Percentiles rank a stretch among this genome's conserved stretches.
phyloP scores from a whole-genome alignment of 495 filamentous ascomycete species.

The Rhypophila decipiens region DNA sequence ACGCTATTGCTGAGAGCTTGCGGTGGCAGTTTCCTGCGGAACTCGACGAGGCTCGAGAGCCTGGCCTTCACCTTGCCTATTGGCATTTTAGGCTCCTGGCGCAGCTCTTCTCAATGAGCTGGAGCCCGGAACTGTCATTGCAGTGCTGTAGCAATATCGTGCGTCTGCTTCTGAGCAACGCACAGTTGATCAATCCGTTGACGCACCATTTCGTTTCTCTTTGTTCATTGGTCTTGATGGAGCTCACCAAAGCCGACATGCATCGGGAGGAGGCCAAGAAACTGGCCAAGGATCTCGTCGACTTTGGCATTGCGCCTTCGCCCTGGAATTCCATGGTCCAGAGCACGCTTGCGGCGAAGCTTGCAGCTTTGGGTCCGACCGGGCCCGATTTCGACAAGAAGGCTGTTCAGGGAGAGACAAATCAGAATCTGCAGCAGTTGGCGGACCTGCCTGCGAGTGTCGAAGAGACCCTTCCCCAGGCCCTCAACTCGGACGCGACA shows the following conservation, averaged over 20 bases:
- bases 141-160: slow-evolving; percentile 55
- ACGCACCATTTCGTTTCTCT: slow-evolving; percentile 69
- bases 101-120: slow-evolving; percentile 47
- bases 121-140: slow-evolving; percentile 43
- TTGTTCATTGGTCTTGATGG: slow-evolving; percentile 59
- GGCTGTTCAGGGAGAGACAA: no score
- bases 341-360: slow-evolving; percentile 41
- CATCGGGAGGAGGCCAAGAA: slow-evolving; percentile 27
- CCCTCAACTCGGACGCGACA: background rate
- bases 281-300: slow-evolving; percentile 28
- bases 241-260: slow-evolving; percentile 44
- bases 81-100: slow-evolving; percentile 65
- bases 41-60: slow-evolving; percentile 21
- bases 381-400: no score
- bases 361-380: no score
- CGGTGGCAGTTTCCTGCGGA: slow-evolving; percentile 38
- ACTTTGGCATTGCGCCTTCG: slow-evolving; percentile 25
- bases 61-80: slow-evolving; percentile 61
- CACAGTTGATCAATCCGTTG: slow-evolving; percentile 55
- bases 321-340: slow-evolving; percentile 43
- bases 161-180: slow-evolving; percentile 46
- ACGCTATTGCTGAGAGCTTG: slow-evolving; percentile 37
- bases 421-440: slow-evolving; percentile 48
- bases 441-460: slow-evolving; percentile 54
- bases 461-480: slow-evolving; percentile 2